Evolutionary conservation across 805 yeast genomes (phyloP).

Genomic region (Naumovozyma castellii): DNA sequence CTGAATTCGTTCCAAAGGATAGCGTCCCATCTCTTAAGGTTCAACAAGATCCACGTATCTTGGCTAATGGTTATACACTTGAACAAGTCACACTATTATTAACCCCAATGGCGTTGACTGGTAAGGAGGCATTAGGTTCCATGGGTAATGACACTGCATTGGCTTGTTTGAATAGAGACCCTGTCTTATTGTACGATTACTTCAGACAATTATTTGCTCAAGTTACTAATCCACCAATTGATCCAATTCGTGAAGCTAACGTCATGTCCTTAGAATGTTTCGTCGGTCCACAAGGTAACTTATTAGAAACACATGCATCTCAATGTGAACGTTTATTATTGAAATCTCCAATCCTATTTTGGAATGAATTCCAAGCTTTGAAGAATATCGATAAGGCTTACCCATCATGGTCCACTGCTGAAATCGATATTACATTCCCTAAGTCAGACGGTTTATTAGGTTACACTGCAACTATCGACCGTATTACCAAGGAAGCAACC

Average conservation of each 20-base stretch:
- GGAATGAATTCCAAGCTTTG: slow-evolving; percentile 67
- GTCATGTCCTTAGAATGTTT: slow-evolving; percentile 97
- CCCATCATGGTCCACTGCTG: slow-evolving; percentile 78
- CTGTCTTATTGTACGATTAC: slow-evolving; percentile 82
- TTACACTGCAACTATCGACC: slow-evolving; percentile 73
- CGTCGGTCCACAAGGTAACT: slow-evolving; percentile 93
- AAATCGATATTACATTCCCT: slow-evolving; percentile 81
- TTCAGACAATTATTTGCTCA: slow-evolving; percentile 95
- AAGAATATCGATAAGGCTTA: slow-evolving; percentile 61
- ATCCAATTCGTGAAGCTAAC: slow-evolving; percentile 91
- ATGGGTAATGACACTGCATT: slow-evolving; percentile 98
- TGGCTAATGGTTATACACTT: slow-evolving; percentile 87
- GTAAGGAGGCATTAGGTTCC: slow-evolving; percentile 92
- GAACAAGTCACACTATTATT: slow-evolving; percentile 78
- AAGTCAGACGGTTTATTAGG: slow-evolving; percentile 80
- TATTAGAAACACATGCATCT: slow-evolving; percentile 81
- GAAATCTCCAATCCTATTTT: slow-evolving; percentile 71
- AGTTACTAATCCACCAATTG: slow-evolving; percentile 97
- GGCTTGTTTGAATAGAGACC: slow-evolving; percentile 91
- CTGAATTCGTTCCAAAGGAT: slow-evolving; percentile 14
- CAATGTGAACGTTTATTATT: slow-evolving; percentile 86
- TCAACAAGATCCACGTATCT: slow-evolving; percentile 73
- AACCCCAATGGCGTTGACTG: slow-evolving; percentile 88
- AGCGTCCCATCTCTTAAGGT: slow-evolving; percentile 31
- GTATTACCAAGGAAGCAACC: slow-evolving; percentile 80